phyloP scores from a whole-genome alignment of 192 early-diverging fungal species.

The Rhizoclosmatium sp. region DNA sequence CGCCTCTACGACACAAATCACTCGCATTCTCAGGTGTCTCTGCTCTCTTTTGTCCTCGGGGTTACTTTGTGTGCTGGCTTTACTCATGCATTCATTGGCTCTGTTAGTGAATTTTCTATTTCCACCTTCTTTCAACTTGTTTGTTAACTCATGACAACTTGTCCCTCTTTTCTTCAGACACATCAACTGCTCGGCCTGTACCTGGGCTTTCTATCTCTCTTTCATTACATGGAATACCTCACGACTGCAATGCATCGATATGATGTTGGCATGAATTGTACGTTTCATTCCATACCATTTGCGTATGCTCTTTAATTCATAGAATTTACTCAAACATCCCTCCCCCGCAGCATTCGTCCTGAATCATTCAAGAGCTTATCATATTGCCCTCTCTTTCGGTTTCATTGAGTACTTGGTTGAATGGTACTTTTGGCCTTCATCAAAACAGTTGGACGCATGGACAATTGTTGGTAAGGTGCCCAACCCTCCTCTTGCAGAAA shows the following conservation, averaged over 20 bases:
- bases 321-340: neutral
- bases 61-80: neutral
- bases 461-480: conserved; percentile 48
- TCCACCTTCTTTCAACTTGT: neutral
- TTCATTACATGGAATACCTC: conserved; percentile 89
- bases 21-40: conserved; percentile 15
- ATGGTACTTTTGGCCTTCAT: conserved; percentile 63
- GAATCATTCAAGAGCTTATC: conserved; percentile 76
- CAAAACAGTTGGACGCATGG: conserved; percentile 54
- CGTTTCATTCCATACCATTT: conserved; percentile 34
- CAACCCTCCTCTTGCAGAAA: neutral
- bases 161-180: neutral
- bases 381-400: conserved; percentile 69
- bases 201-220: conserved; percentile 69
- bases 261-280: conserved; percentile 75
- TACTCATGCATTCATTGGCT: neutral
- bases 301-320: conserved; percentile 3
- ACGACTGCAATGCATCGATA: conserved; percentile 83
- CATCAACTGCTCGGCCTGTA: conserved; percentile 66
- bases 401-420: conserved; percentile 77
- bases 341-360: conserved; percentile 70
- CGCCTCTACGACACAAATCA: neutral
- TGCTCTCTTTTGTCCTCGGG: neutral
- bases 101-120: neutral
- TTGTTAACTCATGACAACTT: neutral